phyloP scores from a whole-genome alignment of 2,329 filamentous ascomycete species.

The Colletotrichum sp. region DNA sequence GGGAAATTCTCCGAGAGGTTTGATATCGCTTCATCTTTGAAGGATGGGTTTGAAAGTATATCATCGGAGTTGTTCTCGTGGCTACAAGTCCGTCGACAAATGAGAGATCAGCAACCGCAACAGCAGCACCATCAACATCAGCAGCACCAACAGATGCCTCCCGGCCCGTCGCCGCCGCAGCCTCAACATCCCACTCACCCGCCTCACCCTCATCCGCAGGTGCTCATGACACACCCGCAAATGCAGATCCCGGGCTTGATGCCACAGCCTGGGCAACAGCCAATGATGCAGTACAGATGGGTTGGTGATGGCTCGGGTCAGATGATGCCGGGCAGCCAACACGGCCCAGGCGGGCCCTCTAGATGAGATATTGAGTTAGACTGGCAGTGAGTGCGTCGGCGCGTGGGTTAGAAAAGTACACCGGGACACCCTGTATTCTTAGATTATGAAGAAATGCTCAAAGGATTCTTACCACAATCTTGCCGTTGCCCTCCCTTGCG shows the following conservation, averaged over 20 bases:
- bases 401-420: neutral
- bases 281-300: conserved; percentile 42
- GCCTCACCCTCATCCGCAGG: conserved; percentile 9
- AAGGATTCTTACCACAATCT: no score
- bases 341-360: neutral
- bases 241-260: conserved; percentile 7
- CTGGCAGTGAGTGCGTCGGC: neutral
- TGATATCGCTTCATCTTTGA: conserved; percentile 61
- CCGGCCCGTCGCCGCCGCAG: neutral
- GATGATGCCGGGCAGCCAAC: conserved; percentile 41
- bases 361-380: neutral
- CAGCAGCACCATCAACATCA: conserved; percentile 26
- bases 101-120: conserved; percentile 33
- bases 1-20: conserved; percentile 64
- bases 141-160: conserved; percentile 28
- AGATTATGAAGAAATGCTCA: neutral
- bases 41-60: conserved; percentile 56
- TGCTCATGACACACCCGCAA: neutral
- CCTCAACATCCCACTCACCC: conserved; percentile 2
- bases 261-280: conserved; percentile 22
- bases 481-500: no score
- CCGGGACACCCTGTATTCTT: neutral
- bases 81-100: conserved; percentile 43
- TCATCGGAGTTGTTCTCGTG: conserved; percentile 50
- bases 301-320: conserved; percentile 48